Conservation (phyloP, 176 grass and related monocot species). For the Aegilops sharonensis region DNA sequence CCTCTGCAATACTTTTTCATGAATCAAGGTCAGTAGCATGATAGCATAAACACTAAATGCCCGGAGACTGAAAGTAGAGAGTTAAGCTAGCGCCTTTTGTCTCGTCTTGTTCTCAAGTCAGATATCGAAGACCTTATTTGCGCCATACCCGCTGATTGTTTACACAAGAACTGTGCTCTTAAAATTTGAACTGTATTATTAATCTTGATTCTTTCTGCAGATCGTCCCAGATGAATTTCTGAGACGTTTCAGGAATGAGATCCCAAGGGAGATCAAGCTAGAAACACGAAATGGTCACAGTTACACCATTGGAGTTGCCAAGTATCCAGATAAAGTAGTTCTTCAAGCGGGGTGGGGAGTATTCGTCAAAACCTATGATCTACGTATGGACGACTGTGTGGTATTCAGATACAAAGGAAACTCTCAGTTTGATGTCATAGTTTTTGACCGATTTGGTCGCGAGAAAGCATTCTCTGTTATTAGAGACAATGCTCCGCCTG, state of each 20-base stretch:
- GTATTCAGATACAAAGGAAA: constrained; percentile 3
- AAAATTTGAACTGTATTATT: not conserved
- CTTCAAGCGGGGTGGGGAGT: not conserved
- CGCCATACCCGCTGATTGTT: not conserved
- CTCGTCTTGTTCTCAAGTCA: not conserved
- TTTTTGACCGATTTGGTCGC: not conserved
- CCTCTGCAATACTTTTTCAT: not conserved
- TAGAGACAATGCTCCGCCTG: not conserved
- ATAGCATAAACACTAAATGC: not conserved
- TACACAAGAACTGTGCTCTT: not conserved
- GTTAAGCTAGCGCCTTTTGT: not conserved
- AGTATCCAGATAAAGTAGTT: constrained; percentile 22
- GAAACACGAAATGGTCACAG: constrained; percentile 13
- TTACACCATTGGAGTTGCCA: not conserved
- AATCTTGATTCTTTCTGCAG: not conserved
- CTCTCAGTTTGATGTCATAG: not conserved
- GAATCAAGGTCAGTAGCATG: not conserved
- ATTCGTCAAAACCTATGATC: constrained; percentile 2
- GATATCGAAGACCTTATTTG: not conserved
- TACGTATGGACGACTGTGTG: not conserved
- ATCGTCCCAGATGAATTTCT: constrained; percentile 8
- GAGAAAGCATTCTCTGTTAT: constrained; percentile 19
- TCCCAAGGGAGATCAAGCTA: not conserved
- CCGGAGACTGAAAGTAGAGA: not conserved
- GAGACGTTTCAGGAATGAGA: not conserved